Base-by-base conservation (phyloP, 345 rosid genomes). In the Heritiera littoralis region DNA sequence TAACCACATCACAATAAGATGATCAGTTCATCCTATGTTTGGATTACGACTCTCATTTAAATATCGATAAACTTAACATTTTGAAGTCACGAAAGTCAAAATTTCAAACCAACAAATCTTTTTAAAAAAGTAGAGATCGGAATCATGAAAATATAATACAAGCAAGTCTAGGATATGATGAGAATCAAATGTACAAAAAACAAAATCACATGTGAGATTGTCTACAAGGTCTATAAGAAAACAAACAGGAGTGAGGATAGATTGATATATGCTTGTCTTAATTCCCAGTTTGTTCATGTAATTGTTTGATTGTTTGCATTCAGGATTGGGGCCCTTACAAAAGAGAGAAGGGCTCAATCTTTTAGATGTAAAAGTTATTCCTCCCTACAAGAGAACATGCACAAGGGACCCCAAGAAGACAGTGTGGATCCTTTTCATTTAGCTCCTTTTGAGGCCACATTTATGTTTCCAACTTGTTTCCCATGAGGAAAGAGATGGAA, bases 371-470 rank as follows among this genome's bases (percentile, higher is more conserved):
- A 70, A 82, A 79, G 77, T 45, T 54, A 78, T 69, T 65, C 80
- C 51, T 59, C 66, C 38, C 66, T 46, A 45, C 56, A 81, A 64
- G 76, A 75, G 78, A 78, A 70, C 78, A 75, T 78, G 80, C 76
- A 41, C 52, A 48, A 54, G 76, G 78, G 80, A 41, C 82, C 75
- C 80, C 38, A 35, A 35, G 38, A 78, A 74, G 48, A 60, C 45
- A 67, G 38, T 35, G 38, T 58, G 77, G 78, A 46, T 46, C 60
- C 40, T 17, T 60, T 59, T 67, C 20, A 49, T 61, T 71, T 65
- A 64, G 35, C 81, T 78, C 59, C 80, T 84, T 78, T 84, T 75
- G n/a, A 75, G 82, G 38, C 59, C 43, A 0, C 49, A 75, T 77
- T 65, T 51, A 80, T 32, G 32, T 28, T 67, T 80, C 70, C 59